A percentile compares a stretch with the other conserved stretches of the same genome.
phyloP scores from a whole-genome alignment of 139 green algal genomes.

The Ettlia oleoabundans region DNA sequence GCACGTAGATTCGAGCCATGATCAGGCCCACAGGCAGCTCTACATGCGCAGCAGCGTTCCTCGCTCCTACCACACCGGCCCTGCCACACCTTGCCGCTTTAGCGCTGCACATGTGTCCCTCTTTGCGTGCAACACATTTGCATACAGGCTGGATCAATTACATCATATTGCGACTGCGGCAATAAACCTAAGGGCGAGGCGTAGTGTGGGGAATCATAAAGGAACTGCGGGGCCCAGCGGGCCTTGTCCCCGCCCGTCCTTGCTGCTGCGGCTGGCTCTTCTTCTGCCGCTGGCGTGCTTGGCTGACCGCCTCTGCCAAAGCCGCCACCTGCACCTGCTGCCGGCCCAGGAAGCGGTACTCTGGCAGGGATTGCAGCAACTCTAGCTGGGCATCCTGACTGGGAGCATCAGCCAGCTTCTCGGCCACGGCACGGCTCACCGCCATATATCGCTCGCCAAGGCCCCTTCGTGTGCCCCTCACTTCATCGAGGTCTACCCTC shows the following conservation, averaged over 20 bases:
- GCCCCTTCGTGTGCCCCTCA: neutral
- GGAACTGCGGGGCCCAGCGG: neutral
- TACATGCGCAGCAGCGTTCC: too few relatives aligned
- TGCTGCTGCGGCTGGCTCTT: neutral
- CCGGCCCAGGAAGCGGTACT: neutral
- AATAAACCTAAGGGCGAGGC: too few relatives aligned
- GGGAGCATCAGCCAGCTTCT: neutral
- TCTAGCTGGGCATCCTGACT: neutral
- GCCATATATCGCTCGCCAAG: neutral
- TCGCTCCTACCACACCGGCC: too few relatives aligned
- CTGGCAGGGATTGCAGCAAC: conserved; percentile 2
- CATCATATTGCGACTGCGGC: neutral
- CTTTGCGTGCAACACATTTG: too few relatives aligned
- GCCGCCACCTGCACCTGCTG: neutral
- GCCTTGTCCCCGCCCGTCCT: neutral
- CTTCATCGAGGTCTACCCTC: conserved; percentile 55
- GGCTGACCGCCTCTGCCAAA: neutral
- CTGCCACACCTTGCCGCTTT: too few relatives aligned
- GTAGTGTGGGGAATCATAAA: neutral
- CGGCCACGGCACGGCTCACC: neutral
- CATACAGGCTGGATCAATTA: too few relatives aligned
- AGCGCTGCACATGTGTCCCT: too few relatives aligned
- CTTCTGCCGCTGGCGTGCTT: too few relatives aligned
- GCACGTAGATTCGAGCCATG: too few relatives aligned
- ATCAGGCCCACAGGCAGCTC: too few relatives aligned